Evolutionary conservation across 371 early-diverging fungal genomes (phyloP).

Genomic region (Umbelopsis sp.): DNA sequence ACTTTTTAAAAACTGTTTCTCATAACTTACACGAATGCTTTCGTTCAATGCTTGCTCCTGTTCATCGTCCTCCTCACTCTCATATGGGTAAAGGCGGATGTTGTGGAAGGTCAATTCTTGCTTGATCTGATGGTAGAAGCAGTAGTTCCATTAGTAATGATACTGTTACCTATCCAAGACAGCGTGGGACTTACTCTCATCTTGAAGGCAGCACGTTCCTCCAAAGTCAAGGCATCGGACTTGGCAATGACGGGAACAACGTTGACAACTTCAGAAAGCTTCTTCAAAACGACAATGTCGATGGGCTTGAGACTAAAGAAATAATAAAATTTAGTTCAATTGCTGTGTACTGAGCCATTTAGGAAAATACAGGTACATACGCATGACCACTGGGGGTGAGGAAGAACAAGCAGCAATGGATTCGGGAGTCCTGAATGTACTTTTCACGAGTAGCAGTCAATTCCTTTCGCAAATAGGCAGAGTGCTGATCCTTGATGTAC

Average conservation of each 20-base stretch:
- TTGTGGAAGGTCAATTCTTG: slow-evolving; percentile 91
- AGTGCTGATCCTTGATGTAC: slow-evolving; percentile 91
- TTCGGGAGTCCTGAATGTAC: slow-evolving; percentile 78
- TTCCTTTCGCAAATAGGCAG: slow-evolving; percentile 84
- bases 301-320: slow-evolving; percentile 70
- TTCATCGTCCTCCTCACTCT: slow-evolving; percentile 81
- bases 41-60: slow-evolving; percentile 75
- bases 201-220: slow-evolving; percentile 75
- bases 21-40: slow-evolving; percentile 57
- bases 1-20: not conserved
- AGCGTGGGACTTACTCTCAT: slow-evolving; percentile 48
- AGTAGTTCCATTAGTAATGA: not conserved
- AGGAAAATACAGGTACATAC: slow-evolving; percentile 36
- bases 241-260: slow-evolving; percentile 86
- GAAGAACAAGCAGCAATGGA: slow-evolving; percentile 80
- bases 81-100: slow-evolving; percentile 85
- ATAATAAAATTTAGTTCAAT: not conserved
- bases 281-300: slow-evolving; percentile 72
- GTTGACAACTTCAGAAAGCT: slow-evolving; percentile 70
- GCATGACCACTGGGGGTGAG: slow-evolving; percentile 73
- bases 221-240: slow-evolving; percentile 76
- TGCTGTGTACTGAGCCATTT: not conserved
- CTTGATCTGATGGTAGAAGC: slow-evolving; percentile 57
- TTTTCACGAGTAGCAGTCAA: slow-evolving; percentile 81
- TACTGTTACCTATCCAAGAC: not conserved